These are phyloP conservation scores for Fusarium stilboides DNA, from an alignment of 2,329 filamentous ascomycete genomes.

Conservation along the genomic window DNA sequence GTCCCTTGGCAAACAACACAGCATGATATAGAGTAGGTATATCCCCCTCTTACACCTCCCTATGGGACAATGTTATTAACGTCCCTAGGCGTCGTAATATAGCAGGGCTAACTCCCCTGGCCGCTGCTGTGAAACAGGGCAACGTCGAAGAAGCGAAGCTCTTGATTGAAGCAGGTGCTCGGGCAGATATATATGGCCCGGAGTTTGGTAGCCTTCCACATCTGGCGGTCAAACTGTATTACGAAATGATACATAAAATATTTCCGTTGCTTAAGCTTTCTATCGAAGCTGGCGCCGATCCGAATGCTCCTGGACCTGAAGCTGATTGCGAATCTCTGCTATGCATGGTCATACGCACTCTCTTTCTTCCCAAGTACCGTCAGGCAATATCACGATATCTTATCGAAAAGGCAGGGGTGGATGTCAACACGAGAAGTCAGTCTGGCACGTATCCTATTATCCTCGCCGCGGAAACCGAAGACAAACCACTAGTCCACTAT, in stretches of 20 bases:
- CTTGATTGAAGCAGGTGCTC: not conserved
- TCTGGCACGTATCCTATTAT: not conserved
- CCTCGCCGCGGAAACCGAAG: not conserved
- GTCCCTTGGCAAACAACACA: no score
- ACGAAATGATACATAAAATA: accelerated
- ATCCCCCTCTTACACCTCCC: no score
- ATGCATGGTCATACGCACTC: not conserved
- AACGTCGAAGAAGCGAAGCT: not conserved
- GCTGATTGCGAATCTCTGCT: not conserved
- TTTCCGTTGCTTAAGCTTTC: not conserved
- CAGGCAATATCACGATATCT: not conserved
- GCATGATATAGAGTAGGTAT: no score
- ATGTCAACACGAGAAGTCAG: not conserved
- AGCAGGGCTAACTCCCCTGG: not conserved
- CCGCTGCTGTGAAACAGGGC: not conserved
- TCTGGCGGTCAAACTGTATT: not conserved
- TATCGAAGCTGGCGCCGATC: not conserved
- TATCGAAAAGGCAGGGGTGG: not conserved
- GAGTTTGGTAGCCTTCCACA: not conserved
- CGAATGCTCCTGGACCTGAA: not conserved
- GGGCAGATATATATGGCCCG: not conserved
- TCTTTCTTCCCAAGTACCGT: no score
- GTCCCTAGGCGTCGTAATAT: not conserved
- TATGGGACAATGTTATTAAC: no score
- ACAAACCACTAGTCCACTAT: not conserved